These are phyloP conservation scores for Stygiomarasmius scandens DNA, from an alignment of 1,284 basidiomycete genomes.

Conservation along the genomic window DNA sequence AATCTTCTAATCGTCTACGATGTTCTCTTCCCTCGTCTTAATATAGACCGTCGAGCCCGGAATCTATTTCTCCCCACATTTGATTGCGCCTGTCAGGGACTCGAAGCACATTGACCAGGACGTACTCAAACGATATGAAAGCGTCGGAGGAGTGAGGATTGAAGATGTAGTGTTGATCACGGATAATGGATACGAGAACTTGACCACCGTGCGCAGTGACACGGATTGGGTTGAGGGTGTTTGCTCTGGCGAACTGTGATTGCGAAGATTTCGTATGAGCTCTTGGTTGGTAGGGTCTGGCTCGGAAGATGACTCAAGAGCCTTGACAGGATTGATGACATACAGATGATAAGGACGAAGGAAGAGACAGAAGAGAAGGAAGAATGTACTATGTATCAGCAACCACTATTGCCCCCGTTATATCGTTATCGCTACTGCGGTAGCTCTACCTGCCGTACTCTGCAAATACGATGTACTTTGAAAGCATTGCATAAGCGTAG, in stretches of 20 bases:
- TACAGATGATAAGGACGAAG: no score
- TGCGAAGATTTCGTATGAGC: background rate
- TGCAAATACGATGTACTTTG: no score
- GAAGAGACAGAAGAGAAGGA: no score
- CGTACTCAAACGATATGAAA: slow-evolving; percentile 72
- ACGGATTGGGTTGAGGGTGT: slow-evolving; percentile 77
- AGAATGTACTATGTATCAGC: no score
- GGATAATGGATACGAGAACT: slow-evolving; percentile 66
- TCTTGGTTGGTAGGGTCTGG: background rate
- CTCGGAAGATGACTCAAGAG: no score
- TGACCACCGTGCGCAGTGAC: slow-evolving; percentile 81
- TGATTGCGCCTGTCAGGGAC: slow-evolving; percentile 68
- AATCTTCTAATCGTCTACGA: no score
- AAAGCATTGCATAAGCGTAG: no score
- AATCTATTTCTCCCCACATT: slow-evolving; percentile 82
- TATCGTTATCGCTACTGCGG: no score
- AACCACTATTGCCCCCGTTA: no score
- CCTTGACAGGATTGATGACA: no score
- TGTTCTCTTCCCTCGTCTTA: no score
- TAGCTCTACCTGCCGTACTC: no score
- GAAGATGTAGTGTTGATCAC: slow-evolving; percentile 87
- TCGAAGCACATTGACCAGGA: slow-evolving; percentile 74
- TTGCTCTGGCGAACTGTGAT: slow-evolving; percentile 64
- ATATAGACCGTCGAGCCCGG: slow-evolving; percentile 85
- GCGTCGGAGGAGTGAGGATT: slow-evolving; percentile 86